phyloP scores from a whole-genome alignment of 2,329 filamentous ascomycete species.

The Colletotrichum tropicale region DNA sequence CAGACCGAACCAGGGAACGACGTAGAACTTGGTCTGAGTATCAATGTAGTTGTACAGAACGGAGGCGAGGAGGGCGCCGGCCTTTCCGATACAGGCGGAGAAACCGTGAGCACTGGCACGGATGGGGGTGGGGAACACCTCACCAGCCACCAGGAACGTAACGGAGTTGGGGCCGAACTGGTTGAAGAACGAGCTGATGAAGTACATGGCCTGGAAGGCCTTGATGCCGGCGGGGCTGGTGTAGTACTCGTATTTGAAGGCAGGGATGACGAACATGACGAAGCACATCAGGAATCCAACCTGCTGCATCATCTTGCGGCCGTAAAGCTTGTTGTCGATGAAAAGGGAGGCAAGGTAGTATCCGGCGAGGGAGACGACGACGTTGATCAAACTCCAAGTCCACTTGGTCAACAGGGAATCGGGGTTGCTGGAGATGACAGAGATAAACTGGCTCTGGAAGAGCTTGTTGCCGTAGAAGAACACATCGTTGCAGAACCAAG shows the following conservation, averaged over 20 bases:
- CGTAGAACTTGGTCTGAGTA: constrained; percentile 82
- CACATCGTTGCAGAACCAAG: constrained; percentile 96
- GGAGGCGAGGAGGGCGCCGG: constrained; percentile 84
- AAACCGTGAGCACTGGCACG: constrained; percentile 94
- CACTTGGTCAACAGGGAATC: constrained; percentile 82
- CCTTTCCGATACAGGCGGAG: constrained; percentile 89
- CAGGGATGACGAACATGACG: constrained; percentile 90
- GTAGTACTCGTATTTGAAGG: constrained; percentile 88
- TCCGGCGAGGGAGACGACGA: constrained; percentile 81
- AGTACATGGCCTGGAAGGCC: constrained; percentile 98
- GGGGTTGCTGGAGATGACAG: constrained; percentile 73
- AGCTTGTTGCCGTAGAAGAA: constrained; percentile 99
- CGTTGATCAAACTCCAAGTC: constrained; percentile 93
- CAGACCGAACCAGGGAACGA: constrained; percentile 95
- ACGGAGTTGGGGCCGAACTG: constrained; percentile 97
- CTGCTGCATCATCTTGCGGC: constrained; percentile 95
- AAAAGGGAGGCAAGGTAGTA: constrained; percentile 91
- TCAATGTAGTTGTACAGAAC: constrained; percentile 96
- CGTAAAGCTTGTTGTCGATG: constrained; percentile 96
- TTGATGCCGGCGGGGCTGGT: constrained; percentile 73
- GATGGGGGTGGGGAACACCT: constrained; percentile 94
- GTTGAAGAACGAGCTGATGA: constrained; percentile 97
- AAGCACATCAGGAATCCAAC: constrained; percentile 93
- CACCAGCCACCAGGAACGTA: constrained; percentile 93
- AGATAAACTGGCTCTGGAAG: constrained; percentile 91